These are phyloP conservation scores for Fomes fomentarius DNA, from an alignment of 1,284 basidiomycete species.

Conservation along the genomic window DNA sequence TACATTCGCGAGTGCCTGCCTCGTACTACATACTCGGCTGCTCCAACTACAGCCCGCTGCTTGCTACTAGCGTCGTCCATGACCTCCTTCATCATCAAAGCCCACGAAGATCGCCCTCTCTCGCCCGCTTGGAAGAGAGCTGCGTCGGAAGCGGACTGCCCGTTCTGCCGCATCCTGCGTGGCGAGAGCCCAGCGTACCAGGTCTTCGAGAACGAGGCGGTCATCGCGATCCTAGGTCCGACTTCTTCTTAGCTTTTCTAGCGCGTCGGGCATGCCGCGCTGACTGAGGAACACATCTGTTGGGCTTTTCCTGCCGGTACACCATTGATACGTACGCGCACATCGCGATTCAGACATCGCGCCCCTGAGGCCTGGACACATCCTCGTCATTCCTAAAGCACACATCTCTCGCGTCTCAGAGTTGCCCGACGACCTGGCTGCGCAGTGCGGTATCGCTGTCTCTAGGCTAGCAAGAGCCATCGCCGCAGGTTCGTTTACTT, in stretches of 20 bases:
- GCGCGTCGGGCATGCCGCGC: neutral
- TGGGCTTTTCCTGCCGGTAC: no score
- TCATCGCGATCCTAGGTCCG: slow-evolving; percentile 71
- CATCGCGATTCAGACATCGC: no score
- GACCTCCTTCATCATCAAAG: slow-evolving; percentile 74
- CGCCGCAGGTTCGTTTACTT: slow-evolving; percentile 49
- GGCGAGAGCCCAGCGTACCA: slow-evolving; percentile 49
- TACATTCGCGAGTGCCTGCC: no score
- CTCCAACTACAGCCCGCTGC: no score
- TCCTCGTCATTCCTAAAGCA: slow-evolving; percentile 68
- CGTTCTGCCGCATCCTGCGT: slow-evolving; percentile 66
- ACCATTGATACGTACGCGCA: no score
- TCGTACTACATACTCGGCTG: no score
- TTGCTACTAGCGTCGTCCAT: slow-evolving; percentile 40
- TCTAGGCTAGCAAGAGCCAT: slow-evolving; percentile 65
- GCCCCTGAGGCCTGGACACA: slow-evolving; percentile 69
- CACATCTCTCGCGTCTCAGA: slow-evolving; percentile 67
- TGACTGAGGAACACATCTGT: neutral
- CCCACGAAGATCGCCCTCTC: slow-evolving; percentile 54
- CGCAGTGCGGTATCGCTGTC: slow-evolving; percentile 59
- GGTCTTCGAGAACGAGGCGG: slow-evolving; percentile 66
- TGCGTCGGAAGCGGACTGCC: slow-evolving; percentile 51
- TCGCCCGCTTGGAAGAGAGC: slow-evolving; percentile 48
- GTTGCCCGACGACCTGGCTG: slow-evolving; percentile 61
- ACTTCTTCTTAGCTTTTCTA: slow-evolving; percentile 7